These are phyloP conservation scores for Acer campestre DNA, from an alignment of 345 rosid genomes.

Conservation along the genomic window DNA sequence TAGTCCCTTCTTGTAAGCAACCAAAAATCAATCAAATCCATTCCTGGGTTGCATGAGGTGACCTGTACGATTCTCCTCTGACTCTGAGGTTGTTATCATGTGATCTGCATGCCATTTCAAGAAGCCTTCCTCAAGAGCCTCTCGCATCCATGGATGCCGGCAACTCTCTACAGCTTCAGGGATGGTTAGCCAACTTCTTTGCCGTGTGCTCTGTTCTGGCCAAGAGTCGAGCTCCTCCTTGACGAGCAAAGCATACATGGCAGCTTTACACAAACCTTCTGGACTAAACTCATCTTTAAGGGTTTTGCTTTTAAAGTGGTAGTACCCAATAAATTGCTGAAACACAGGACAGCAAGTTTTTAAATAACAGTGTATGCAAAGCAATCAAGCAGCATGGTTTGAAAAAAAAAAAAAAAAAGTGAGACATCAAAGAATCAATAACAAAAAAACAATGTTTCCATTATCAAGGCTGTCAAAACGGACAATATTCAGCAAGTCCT, in stretches of 20 bases:
- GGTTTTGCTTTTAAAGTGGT: slow-evolving; percentile 49
- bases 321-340: slow-evolving; percentile 44
- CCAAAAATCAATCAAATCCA: background rate
- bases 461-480: background rate
- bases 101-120: slow-evolving; percentile 32
- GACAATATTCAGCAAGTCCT: background rate
- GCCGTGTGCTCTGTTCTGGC: slow-evolving; percentile 50
- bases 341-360: background rate
- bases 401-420: background rate
- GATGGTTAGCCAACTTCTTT: slow-evolving; percentile 46
- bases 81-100: slow-evolving; percentile 12
- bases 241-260: slow-evolving; percentile 47
- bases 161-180: slow-evolving; percentile 43
- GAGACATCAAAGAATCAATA: background rate
- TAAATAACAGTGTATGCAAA: background rate
- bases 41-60: background rate
- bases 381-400: background rate
- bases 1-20: background rate
- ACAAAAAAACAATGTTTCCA: background rate
- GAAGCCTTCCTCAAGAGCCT: slow-evolving; percentile 42
- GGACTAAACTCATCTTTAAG: slow-evolving; percentile 38
- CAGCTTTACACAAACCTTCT: slow-evolving; percentile 51
- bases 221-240: slow-evolving; percentile 51
- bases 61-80: slow-evolving; percentile 2
- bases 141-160: slow-evolving; percentile 50